Evolutionary conservation across 768 basidiomycete genomes (phyloP), one percentile per base, ranked within the genome.

Genomic region (Xerocomellus dryophilus): DNA sequence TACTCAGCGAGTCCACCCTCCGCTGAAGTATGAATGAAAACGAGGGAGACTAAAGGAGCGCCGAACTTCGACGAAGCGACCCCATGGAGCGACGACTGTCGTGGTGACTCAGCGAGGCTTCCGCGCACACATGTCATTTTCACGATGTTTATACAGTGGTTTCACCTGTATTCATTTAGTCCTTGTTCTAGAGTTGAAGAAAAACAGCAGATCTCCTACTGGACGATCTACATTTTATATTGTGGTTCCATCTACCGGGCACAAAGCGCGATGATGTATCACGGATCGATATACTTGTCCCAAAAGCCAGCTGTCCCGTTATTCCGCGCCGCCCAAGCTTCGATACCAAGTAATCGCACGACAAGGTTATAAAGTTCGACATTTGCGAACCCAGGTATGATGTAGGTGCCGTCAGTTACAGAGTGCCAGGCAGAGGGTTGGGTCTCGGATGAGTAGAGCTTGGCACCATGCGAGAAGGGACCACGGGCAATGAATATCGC

Each of bases 401-500:
- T 78, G 63, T 86, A 90, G 23, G 66, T 66, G 31, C 51, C 58
- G 48, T 84, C 76, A 4, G 76, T 72, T 3, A 82, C 81, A 15
- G 84, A 88, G 61, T 87, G 83, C 88, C 88, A 89, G n/a, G 50
- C 58, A 32, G 59, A 57, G 11, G 63, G 4, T 47, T 59, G 43
- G 21, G 43, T 14, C 35, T 58, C 53, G 6, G 50, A 2, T 3
- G 53, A 43, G 27, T 38, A 79, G 57, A 81, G 74, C 69, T 92
- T 93, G 48, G 83, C 77, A 40, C 81, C 78, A 10, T 81, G 71
- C 14, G 88, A 84, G 69, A 93, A 94, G 0, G 94, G 94, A 2
- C 94, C 94, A 64, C 93, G 90, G 10, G 91, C 92, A 53, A 96
- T 85, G 69, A 96, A 95, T 66, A 92, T 86, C 2, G 93, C 93